Percentiles rank a stretch among this genome's conserved stretches.
These are phyloP conservation scores for Ganoderma leucocontextum DNA, from an alignment of 1,284 basidiomycete genomes.

Conservation along the genomic window DNA sequence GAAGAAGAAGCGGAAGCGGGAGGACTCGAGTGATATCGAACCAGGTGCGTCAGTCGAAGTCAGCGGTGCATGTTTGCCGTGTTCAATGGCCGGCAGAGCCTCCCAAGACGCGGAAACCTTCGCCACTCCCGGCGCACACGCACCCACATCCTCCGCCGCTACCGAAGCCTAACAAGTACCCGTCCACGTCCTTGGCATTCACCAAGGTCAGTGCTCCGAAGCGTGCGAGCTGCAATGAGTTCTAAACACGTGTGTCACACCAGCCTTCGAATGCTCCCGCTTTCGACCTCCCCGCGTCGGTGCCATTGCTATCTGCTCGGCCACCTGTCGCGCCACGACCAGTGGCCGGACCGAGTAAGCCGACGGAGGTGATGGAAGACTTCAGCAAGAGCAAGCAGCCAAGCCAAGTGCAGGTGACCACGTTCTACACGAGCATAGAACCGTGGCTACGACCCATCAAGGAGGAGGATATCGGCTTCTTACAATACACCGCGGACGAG, in stretches of 20 bases:
- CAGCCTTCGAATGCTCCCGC: constrained; percentile 59
- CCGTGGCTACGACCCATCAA: constrained; percentile 86
- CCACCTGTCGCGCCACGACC: constrained; percentile 74
- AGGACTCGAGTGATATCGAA: constrained; percentile 79
- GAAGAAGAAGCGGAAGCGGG: constrained; percentile 87
- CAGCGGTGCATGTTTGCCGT: background rate
- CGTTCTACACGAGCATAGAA: constrained; percentile 88
- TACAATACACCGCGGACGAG: constrained; percentile 89
- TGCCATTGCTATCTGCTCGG: constrained; percentile 66
- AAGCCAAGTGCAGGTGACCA: constrained; percentile 68
- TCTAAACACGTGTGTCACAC: constrained; percentile 6
- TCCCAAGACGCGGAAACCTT: constrained; percentile 64
- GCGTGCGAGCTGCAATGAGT: background rate
- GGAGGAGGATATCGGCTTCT: constrained; percentile 91
- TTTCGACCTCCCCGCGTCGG: constrained; percentile 59
- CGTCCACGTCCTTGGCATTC: constrained; percentile 52
- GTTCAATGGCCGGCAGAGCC: constrained; percentile 46
- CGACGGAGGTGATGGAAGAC: constrained; percentile 85
- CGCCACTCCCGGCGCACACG: constrained; percentile 50
- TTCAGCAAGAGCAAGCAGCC: constrained; percentile 86
- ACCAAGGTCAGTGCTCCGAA: constrained; percentile 54
- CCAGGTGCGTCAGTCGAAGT: constrained; percentile 48
- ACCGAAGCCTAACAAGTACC: constrained; percentile 61
- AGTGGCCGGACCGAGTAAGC: constrained; percentile 81
- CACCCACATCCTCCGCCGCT: constrained; percentile 48